phyloP scores from a whole-genome alignment of 306 rosid genomes.

The Pyrus communis region DNA sequence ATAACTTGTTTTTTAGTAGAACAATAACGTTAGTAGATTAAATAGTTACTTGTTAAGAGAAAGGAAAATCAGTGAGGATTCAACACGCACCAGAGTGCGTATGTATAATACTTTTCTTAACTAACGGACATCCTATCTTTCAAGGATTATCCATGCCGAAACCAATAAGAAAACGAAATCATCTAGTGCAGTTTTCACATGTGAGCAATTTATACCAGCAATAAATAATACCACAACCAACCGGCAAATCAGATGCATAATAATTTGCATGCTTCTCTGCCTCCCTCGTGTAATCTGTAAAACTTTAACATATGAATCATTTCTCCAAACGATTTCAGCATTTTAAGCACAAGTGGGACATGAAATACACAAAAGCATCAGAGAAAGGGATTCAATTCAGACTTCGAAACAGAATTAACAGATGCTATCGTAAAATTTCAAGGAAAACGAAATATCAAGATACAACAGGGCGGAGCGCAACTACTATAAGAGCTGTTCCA shows the following conservation, averaged over 20 bases:
- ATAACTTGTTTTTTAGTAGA: too few species aligned
- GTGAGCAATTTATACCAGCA: background rate
- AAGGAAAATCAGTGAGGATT: too few species aligned
- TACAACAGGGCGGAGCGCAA: background rate
- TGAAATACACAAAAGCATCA: background rate
- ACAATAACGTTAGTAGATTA: too few species aligned
- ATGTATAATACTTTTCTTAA: too few species aligned
- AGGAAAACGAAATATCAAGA: background rate
- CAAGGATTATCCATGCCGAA: background rate
- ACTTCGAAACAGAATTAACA: background rate
- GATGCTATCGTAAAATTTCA: background rate
- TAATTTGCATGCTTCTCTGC: background rate
- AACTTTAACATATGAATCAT: too few species aligned
- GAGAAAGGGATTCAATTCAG: background rate
- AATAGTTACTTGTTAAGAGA: too few species aligned
- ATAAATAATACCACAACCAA: too few species aligned
- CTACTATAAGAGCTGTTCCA: background rate
- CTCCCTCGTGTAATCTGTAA: background rate
- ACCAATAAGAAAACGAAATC: background rate
- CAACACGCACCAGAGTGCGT: too few species aligned
- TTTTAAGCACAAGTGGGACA: background rate
- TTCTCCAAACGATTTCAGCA: background rate
- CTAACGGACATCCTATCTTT: too few species aligned
- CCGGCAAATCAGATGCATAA: too few species aligned
- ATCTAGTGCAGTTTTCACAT: background rate